Evolutionary conservation across 441 rosid genomes (phyloP).

Genomic region (Gossypium gossypioides): DNA sequence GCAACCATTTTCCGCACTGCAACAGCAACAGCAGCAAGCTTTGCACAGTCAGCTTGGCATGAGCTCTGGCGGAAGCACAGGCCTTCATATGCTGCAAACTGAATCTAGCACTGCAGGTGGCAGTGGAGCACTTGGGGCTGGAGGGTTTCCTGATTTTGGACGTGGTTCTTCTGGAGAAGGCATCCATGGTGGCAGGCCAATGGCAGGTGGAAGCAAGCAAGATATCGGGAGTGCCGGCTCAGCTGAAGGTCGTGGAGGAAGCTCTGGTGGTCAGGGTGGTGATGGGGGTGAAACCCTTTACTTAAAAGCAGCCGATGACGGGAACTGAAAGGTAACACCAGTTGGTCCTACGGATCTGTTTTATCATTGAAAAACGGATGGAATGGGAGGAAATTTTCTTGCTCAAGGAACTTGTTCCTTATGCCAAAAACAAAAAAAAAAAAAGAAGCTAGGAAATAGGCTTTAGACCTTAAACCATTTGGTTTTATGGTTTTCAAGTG

Average conservation of each 20-base stretch:
- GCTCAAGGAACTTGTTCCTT: constrained; percentile 14
- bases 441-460: constrained; percentile 5
- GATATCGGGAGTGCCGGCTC: constrained; percentile 61
- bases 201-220: constrained; percentile 59
- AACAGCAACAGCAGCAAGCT: constrained; percentile 63
- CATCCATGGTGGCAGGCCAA: constrained; percentile 32
- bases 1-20: constrained; percentile 68
- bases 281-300: constrained; percentile 86
- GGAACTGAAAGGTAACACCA: constrained; percentile 37
- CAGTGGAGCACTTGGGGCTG: constrained; percentile 41
- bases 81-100: constrained; percentile 73
- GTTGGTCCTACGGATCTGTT: not conserved
- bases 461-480: constrained; percentile 16
- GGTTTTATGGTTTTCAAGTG: constrained; percentile 15
- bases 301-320: constrained; percentile 69
- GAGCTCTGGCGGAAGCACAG: constrained; percentile 66
- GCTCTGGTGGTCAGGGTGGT: constrained; percentile 52
- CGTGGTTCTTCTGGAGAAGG: constrained; percentile 42
- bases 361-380: not conserved
- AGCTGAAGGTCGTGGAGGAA: constrained; percentile 67
- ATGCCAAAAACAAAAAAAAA: constrained; percentile 3
- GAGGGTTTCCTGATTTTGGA: constrained; percentile 70
- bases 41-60: constrained; percentile 82
- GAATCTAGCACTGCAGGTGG: constrained; percentile 49
- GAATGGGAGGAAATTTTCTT: not conserved